Base-by-base conservation (phyloP, 1,284 basidiomycete species). In the Inonotus hispidus region DNA sequence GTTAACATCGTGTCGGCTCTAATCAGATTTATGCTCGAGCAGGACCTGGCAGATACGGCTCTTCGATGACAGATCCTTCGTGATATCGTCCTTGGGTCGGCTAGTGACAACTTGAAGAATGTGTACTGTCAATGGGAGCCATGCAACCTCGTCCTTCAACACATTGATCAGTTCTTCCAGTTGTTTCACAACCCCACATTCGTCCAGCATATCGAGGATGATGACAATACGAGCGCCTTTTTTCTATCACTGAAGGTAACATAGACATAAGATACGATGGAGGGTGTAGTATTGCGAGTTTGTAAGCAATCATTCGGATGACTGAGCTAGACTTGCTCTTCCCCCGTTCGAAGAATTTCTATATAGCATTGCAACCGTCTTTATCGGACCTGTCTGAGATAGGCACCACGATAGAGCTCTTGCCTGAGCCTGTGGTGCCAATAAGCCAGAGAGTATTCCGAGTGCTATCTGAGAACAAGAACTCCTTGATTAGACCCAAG, bases 131-230 rank as follows among this genome's bases (percentile, higher is more conserved):
- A 16, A 16, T 2, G 32, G 47, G 1, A 53, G 29, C 7, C 10
- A 2, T 1, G 41, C 14, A 47, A 63, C 66, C 53, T 68, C 70
- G 6, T 65, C 65, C 0, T 64, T 65, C 11, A 73, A 49, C 13
- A 71, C 41, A 14, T 39, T 57, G n/a, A 75, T 56, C 11, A 73
- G 66, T 16, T 73, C 71, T 19, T 67, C 62, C 25, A 73, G 71
- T 14, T 63, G 56, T n/a, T 41, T 16, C 1, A 69, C 27, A 14
- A 21, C 21, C 25, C 58, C 58, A 21, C 58, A 59, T 27, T 59
- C 58, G 29, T 59, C 58, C n/a, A 59, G n/a, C 16, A 27, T 50
- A 41, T 54, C 58, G 2, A 55, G 29, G 8, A 59, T 54, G n/a
- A 59, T 32, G 49, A 58, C 55, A 41, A 56, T 39, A 1, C 35